Evolutionary conservation across 495 filamentous ascomycete species (phyloP), one percentile per base, ranked within the genome.

Genomic region (Talaromyces wortmannii): DNA sequence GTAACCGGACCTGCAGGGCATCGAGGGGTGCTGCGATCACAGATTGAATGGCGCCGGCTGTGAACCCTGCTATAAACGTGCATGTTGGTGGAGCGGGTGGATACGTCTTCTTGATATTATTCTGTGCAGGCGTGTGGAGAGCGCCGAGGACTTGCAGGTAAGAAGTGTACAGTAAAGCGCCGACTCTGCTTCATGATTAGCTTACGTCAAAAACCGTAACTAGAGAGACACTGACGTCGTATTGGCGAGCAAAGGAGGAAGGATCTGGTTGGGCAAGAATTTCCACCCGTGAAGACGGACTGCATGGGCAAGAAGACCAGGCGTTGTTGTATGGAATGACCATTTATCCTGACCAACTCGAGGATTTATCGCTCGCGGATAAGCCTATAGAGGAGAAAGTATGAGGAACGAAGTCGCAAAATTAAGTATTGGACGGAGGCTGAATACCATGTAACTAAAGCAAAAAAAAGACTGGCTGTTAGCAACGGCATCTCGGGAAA

Each of bases 161-260:
- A 40, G 83, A 84, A 13, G 91, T 95, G 64, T 96, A 96, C 6
- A 96, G 78, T 7, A 95, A 79, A 17, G 89, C 90, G 13, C 91
- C 91, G 55, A 95, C 83, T 3, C 83, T 89, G 54, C 43, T 29
- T 42, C 3, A 30, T 31, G 18, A 17, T 55, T 46, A 50, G 49
- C 31, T 7, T 56, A 16, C 62, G 48, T 5, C 29, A 8, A 17
- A 44, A 43, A 47, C 17, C 15, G 12, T 11, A 48, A 29, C 40
- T n/a, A 42, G 12, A 18, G 7, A 16, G 44, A 11, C 17, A 56
- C 76, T 55, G 62, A 83, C 80, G 72, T 75, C 15, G 89, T 84
- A 68, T 96, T 96, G 33, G 91, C 91, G 36, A 95, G 67, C 31
- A 96, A 71, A 47, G 91, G 91, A 50, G 91, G 91, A 16, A 96